phyloP scores from a whole-genome alignment of 2,329 filamentous ascomycete genomes.

The Aspergillus hiratsukae region DNA sequence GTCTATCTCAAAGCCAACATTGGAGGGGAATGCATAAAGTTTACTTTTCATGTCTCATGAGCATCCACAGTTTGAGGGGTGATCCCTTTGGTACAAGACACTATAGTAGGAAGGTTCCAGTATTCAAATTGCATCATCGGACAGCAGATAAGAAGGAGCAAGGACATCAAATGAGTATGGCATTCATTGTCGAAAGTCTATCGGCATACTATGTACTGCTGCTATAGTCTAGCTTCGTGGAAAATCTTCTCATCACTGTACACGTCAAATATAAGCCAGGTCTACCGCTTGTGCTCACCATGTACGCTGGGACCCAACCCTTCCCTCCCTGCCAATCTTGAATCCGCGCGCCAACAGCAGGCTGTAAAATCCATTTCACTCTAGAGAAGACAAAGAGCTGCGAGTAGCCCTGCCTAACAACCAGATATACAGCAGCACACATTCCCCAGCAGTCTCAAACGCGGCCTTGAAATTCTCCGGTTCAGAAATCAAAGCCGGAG shows the following conservation, averaged over 20 bases:
- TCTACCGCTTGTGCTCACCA: background rate
- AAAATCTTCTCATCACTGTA: background rate
- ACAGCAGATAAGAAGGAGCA: background rate
- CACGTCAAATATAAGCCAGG: background rate
- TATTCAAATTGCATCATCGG: background rate
- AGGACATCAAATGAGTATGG: background rate
- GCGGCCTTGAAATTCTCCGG: background rate
- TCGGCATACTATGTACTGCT: background rate
- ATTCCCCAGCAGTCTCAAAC: background rate
- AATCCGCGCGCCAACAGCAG: background rate
- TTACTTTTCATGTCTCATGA: background rate
- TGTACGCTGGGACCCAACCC: no score
- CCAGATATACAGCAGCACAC: background rate
- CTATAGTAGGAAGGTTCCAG: background rate
- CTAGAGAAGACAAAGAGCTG: background rate
- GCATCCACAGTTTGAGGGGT: background rate
- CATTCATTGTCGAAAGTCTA: background rate
- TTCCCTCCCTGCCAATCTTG: background rate
- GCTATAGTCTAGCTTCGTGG: background rate
- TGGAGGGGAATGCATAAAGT: background rate
- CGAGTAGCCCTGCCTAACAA: background rate
- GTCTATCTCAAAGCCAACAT: background rate
- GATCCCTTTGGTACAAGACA: background rate
- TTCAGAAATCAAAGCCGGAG: background rate
- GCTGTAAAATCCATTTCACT: background rate